Conservation (phyloP, 352 stramenopile genomes). For the Elongisporangium anandrum region DNA sequence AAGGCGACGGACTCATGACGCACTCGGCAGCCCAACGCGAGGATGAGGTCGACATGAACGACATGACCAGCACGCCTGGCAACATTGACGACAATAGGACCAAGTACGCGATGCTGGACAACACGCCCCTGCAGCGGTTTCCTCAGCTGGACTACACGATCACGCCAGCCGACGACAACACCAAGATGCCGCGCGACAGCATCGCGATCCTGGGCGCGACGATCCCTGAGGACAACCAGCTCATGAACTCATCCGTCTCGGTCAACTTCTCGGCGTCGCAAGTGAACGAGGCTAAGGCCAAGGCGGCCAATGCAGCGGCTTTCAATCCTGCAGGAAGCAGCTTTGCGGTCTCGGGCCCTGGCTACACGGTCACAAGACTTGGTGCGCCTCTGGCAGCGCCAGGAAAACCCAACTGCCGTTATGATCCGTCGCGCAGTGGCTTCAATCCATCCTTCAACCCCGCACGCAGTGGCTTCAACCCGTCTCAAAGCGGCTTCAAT, state of each 20-base stretch:
- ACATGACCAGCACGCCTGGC: constrained; percentile 12
- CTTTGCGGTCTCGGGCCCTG: not conserved
- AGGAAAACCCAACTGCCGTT: not conserved
- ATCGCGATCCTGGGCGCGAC: constrained; percentile 12
- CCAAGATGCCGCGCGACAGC: constrained; percentile 6
- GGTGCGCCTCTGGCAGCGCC: not conserved
- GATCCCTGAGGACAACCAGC: not conserved
- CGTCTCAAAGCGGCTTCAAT: not conserved
- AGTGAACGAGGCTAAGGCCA: not conserved
- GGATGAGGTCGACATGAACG: not conserved
- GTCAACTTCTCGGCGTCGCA: not conserved
- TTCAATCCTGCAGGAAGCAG: not conserved
- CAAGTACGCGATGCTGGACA: constrained; percentile 16
- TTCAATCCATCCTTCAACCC: not conserved
- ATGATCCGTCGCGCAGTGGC: not conserved
- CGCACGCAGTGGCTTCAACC: no score
- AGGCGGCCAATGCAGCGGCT: not conserved
- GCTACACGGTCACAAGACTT: not conserved
- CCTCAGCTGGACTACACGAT: constrained; percentile 6
- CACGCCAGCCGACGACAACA: constrained; percentile 6
- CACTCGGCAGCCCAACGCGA: not conserved
- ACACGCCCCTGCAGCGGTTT: constrained; percentile 15
- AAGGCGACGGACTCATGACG: not conserved
- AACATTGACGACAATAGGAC: constrained; percentile 3
- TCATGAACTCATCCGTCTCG: not conserved